Evolutionary conservation across 1,284 basidiomycete species (phyloP), one percentile per base, ranked within the genome.

Genomic region (Ceratobasidium papillatum): DNA sequence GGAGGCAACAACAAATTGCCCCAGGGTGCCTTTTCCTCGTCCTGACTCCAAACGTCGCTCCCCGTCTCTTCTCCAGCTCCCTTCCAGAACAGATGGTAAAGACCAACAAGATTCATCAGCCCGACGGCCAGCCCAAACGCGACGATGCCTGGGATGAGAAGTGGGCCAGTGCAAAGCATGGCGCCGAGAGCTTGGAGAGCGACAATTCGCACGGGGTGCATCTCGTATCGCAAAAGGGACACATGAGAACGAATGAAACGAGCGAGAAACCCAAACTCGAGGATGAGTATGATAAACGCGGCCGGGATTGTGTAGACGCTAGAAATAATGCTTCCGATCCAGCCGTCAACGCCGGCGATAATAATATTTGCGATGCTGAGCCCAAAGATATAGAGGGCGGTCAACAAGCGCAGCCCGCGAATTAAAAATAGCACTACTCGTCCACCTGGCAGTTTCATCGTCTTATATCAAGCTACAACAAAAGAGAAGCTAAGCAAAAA

Each of bases 81-180:
- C 27, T 38, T 43, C 65, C 65, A 69, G 51, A 54, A 58, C 17
- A 69, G 9, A 45, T 69, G 51, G 22, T 69, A 69, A 9, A 69
- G 34, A 1, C 51, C 65, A 19, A 69, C 36, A 25, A 69, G 65
- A 27, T 69, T 69, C 65, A 69, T 69, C 25, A 69, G 22, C 17
- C 65, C 65, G 25, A 69, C 41, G 32, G 34, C 22, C 51, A 69
- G 14, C 4, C 65, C 65, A 36, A 69, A 56, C 32, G 34, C 49
- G 25, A 69, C 65, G 36, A 32, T 43, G 11, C 11, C 32, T 11
- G 36, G 36, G 25, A 69, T 69, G 19, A 69, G 30, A 9, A 56
- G 38, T 3, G 22, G 34, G 22, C 65, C 65, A 27, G 65, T 43
- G 32, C 54, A 34, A 30, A 69, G 47, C 65, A 69, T 69, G 3